Evolutionary conservation across 73 alveolate genomes (phyloP).

Genomic region (Durusdinium trenchii): DNA sequence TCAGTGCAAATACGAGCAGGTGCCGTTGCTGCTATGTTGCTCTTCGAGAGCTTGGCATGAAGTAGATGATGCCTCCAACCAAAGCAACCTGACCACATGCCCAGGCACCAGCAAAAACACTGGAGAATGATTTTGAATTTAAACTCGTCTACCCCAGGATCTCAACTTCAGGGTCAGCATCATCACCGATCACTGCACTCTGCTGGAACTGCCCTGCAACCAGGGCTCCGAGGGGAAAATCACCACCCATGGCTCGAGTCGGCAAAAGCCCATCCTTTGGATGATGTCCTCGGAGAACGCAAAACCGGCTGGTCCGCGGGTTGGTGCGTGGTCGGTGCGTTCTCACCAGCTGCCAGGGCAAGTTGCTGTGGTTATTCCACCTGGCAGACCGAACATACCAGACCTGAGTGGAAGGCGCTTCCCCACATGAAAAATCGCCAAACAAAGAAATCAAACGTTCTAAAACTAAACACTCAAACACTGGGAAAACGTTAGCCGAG

Average conservation of each 20-base stretch:
- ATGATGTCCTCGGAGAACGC: constrained; percentile 32
- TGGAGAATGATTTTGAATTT: too few relatives aligned
- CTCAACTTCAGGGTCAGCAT: background rate
- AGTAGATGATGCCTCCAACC: constrained; percentile 47
- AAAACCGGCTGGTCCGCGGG: background rate
- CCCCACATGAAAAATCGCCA: background rate
- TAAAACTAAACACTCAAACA: background rate
- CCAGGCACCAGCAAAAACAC: too few relatives aligned
- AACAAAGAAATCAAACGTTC: background rate
- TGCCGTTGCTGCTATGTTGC: background rate
- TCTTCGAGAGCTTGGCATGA: constrained; percentile 10
- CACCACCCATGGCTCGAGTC: constrained; percentile 75
- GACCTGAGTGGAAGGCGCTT: background rate
- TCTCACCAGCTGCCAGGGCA: background rate
- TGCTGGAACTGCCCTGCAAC: background rate
- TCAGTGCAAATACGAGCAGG: too few relatives aligned
- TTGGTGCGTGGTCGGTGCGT: background rate
- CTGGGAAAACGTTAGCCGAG: constrained; percentile 5
- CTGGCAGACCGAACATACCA: constrained; percentile 89
- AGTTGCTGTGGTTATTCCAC: constrained; percentile 41
- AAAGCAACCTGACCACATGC: background rate
- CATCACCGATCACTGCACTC: background rate
- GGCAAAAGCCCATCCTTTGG: constrained; percentile 75
- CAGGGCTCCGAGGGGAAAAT: constrained; percentile 70
- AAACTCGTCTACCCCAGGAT: too few relatives aligned